These are phyloP conservation scores for Eragrostis nindensis DNA, from an alignment of 176 grass and related monocot genomes.

Conservation along the genomic window DNA sequence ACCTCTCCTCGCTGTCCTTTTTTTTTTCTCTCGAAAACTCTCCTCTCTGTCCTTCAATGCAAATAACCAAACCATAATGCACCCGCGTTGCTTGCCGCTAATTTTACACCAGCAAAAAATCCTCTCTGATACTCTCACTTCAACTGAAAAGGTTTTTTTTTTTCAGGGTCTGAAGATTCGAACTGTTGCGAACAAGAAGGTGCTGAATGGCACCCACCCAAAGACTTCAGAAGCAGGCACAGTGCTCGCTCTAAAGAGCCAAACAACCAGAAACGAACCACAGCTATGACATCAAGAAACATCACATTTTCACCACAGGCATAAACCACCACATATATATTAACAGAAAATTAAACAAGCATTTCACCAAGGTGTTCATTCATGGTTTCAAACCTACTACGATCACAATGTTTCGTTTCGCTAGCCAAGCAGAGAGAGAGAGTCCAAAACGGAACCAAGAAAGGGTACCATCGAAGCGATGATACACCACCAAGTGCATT, in stretches of 20 bases:
- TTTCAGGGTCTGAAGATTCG: too few relatives aligned
- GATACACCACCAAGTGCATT: background rate
- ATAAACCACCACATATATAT: background rate
- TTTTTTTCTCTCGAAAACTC: too few relatives aligned
- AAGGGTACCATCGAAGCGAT: constrained; percentile 23
- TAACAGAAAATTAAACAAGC: background rate
- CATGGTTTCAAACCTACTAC: background rate
- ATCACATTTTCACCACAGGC: background rate
- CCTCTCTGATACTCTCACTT: too few relatives aligned
- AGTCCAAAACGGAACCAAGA: background rate
- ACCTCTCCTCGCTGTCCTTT: too few relatives aligned
- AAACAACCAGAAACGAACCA: background rate
- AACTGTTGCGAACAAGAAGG: too few relatives aligned
- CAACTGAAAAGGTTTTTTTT: too few relatives aligned
- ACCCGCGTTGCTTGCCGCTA: too few relatives aligned
- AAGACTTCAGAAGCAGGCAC: too few relatives aligned
- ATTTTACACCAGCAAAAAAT: too few relatives aligned
- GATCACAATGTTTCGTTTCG: background rate
- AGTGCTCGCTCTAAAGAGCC: background rate
- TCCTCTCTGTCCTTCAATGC: too few relatives aligned
- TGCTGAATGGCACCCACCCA: too few relatives aligned
- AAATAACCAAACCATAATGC: too few relatives aligned
- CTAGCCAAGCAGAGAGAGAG: background rate
- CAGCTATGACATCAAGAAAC: background rate
- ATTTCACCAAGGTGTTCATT: background rate